Evolutionary conservation across 371 early-diverging fungal genomes (phyloP).

Genomic region (Rhizopus stolonifer): DNA sequence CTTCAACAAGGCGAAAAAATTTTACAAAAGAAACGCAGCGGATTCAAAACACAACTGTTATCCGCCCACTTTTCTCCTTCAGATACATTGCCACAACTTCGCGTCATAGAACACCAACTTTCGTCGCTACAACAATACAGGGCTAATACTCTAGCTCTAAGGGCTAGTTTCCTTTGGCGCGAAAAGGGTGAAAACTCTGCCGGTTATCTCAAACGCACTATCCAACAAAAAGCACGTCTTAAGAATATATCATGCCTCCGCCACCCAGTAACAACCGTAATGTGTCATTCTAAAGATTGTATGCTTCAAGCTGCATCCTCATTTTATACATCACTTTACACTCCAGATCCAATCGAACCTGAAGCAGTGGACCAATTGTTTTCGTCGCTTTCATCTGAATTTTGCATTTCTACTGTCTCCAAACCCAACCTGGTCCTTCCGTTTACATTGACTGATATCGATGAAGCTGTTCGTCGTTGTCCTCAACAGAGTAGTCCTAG

Average conservation of each 20-base stretch:
- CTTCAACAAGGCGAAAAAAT: not conserved
- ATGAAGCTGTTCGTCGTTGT: not conserved
- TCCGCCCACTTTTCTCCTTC: not conserved
- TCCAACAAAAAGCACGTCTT: not conserved
- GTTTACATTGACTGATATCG: not conserved
- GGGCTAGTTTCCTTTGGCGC: conserved; percentile 4
- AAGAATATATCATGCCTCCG: not conserved
- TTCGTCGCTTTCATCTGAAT: not conserved
- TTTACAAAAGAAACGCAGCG: conserved; percentile 5
- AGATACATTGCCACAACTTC: not conserved
- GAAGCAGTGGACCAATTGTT: not conserved
- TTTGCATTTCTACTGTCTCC: not conserved
- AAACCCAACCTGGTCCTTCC: not conserved
- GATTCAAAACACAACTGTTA: conserved; percentile 3
- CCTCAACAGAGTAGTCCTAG: conserved; percentile 15
- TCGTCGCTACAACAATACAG: not conserved
- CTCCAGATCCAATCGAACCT: conserved; percentile 7
- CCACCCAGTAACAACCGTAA: not conserved
- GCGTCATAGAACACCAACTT: not conserved
- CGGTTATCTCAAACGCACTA: conserved; percentile 6
- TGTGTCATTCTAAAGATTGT: not conserved
- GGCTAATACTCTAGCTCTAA: not conserved
- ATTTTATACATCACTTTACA: conserved; percentile 9
- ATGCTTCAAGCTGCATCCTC: conserved; percentile 10
- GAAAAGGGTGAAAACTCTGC: conserved; percentile 2